Evolutionary conservation across 1,284 basidiomycete species (phyloP), one percentile per base, ranked within the genome.

Genomic region (Ceratobasidium sp.): DNA sequence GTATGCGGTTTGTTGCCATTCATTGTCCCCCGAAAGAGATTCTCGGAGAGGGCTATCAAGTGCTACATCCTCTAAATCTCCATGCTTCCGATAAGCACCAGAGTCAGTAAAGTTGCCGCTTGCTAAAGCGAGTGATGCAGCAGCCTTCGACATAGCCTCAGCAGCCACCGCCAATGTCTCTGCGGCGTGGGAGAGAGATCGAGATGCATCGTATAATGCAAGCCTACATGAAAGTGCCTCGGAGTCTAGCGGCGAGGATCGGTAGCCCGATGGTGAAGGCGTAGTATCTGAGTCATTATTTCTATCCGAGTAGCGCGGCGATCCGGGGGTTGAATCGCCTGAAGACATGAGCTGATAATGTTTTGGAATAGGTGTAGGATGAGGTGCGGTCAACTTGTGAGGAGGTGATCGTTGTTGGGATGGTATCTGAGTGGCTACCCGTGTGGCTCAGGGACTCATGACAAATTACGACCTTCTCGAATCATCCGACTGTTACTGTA

Each of bases 141-240:
- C 71, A n/a, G 71, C 71, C 28, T 73, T 63, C 1, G 71, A 73
- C 58, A 73, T 73, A 3, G 71, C 71, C n/a, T 73, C 15, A 15
- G 71, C 55, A 23, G 71, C 71, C 46, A 40, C 39, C 12, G 71
- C 6, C 26, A 73, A 56, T 9, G 71, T 73, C 4, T 63, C 44
- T 1, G 71, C 33, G 13, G 42, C 71, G 18, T 44, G 10, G 20
- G 71, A 42, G 9, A 73, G 71, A 20, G 56, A 26, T 15, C 46
- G 12, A 1, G 71, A 73, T 6, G 71, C 71, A 20, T 73, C 40
- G 28, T 60, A 40, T 18, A 73, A 18, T 26, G 71, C 56, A 20
- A 73, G 44, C 61, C 46, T 73, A 3, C 33, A 20, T 2, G 71
- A 61, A 20, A 73, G 71, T 23, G 13, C 2, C 23, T 63, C 4